These are phyloP conservation scores for Kwoniella europaea DNA, from an alignment of 768 basidiomycete genomes.

Conservation along the genomic window DNA sequence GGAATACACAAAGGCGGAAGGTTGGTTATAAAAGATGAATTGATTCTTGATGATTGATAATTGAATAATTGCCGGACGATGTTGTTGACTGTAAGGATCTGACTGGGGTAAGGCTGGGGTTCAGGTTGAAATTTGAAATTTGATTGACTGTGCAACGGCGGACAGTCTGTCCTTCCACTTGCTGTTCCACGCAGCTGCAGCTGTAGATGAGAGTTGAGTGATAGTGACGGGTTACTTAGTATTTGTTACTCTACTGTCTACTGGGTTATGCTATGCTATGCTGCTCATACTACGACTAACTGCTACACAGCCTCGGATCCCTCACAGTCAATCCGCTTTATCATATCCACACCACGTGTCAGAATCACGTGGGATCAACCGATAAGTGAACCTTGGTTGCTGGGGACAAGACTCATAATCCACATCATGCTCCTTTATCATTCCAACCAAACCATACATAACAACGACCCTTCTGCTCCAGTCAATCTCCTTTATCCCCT, in stretches of 20 bases:
- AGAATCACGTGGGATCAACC: neutral
- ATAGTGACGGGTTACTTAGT: too few species aligned
- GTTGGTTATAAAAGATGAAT: neutral
- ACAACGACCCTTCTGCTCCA: neutral
- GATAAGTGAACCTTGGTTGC: neutral
- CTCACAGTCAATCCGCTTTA: conserved; percentile 12
- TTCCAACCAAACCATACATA: neutral
- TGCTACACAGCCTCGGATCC: conserved; percentile 3
- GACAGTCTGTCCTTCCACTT: too few species aligned
- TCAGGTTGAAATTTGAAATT: too few species aligned
- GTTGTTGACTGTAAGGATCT: too few species aligned
- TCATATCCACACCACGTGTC: neutral
- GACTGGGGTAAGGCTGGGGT: too few species aligned
- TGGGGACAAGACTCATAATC: neutral
- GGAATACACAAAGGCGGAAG: neutral
- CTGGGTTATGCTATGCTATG: conserved; percentile 5
- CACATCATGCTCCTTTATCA: conserved; percentile 11
- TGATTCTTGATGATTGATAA: neutral
- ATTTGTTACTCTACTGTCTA: too few species aligned
- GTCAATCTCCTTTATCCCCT: conserved; percentile 3
- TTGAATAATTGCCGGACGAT: too few species aligned
- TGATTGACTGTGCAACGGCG: too few species aligned
- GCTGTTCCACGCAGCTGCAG: too few species aligned
- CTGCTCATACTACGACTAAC: neutral
- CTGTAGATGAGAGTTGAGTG: too few species aligned